phyloP scores from a whole-genome alignment of 306 rosid genomes.

The Prosopis cineraria region DNA sequence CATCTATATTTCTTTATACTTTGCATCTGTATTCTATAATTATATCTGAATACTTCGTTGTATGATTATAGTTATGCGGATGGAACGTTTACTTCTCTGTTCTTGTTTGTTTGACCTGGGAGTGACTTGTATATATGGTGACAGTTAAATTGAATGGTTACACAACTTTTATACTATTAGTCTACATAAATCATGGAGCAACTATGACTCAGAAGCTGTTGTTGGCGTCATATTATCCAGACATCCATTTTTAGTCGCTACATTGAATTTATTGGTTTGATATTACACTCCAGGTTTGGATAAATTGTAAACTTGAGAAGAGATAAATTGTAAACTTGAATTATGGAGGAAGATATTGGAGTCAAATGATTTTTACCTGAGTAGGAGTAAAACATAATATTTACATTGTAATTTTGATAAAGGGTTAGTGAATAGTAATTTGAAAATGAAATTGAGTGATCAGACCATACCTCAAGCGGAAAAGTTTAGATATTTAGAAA shows the following conservation, averaged over 20 bases:
- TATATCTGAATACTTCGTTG: slow-evolving; percentile 15
- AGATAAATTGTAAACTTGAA: too few species aligned
- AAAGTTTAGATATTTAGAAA: too few species aligned
- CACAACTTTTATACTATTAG: background rate
- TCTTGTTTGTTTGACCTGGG: slow-evolving; percentile 15
- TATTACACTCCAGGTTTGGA: background rate
- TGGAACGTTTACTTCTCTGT: slow-evolving; percentile 13
- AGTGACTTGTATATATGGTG: background rate
- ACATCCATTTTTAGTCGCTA: background rate
- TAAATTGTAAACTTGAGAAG: too few species aligned
- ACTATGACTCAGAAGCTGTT: background rate
- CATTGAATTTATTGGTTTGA: background rate
- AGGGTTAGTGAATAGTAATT: too few species aligned
- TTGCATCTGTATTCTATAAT: slow-evolving; percentile 11
- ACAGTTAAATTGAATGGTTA: background rate
- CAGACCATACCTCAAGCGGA: too few species aligned
- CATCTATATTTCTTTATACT: background rate
- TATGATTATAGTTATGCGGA: background rate
- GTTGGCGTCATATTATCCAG: background rate
- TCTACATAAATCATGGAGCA: background rate
- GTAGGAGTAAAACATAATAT: too few species aligned
- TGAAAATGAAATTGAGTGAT: too few species aligned
- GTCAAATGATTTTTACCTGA: too few species aligned
- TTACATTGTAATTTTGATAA: too few species aligned
- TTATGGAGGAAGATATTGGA: too few species aligned